Base-by-base conservation (phyloP, 805 yeast genomes). In the Zygoascus biomembranicola region DNA sequence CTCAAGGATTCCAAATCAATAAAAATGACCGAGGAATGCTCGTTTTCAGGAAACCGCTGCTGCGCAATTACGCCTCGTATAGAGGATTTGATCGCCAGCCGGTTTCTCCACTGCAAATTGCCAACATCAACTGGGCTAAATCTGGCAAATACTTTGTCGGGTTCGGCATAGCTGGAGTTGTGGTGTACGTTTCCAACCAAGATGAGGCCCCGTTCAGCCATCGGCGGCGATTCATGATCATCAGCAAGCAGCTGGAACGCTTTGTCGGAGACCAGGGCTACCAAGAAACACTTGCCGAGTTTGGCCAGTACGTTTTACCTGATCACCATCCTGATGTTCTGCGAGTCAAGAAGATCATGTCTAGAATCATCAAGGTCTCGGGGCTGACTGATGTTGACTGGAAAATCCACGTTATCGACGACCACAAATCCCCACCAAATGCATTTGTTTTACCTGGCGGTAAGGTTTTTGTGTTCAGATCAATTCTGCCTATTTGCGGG, bases 391-490 rank as follows among this genome's bases (percentile, higher is more conserved):
- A 58, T 13, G 41, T 63, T 13, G 75, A 83, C 43, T 94, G 99
- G 98, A 73, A 79, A 58, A 80, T 94, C 31, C 88, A 88, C 65
- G 86, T 94, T 20, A 84, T 88, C 19, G 78, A 84, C 57, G 84
- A 81, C 54, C 80, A 85, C 1, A 69, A 69, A 35, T 76, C 76
- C n/a, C 90, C 95, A 14, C 98, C 99, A 2, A 94, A 94, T 70
- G 99, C 99, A 1, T 92, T 94, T 70, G 96, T 94, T 18, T 73
- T 94, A 37, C 98, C 98, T 19, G 92, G 94, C 56, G 99, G 99
- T 6, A 90, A 90, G 67, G 96, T 94, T 44, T 94, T 94, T 69
- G 90, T 94, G 18, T 88, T 87, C 64, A 76, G 84, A 47, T 80
- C 87, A 9, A 87, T 94, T 43, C 66, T 94, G 47, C 85, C 87